These are phyloP conservation scores for Trametes pubescens DNA, from an alignment of 1,284 basidiomycete genomes.

Conservation along the genomic window DNA sequence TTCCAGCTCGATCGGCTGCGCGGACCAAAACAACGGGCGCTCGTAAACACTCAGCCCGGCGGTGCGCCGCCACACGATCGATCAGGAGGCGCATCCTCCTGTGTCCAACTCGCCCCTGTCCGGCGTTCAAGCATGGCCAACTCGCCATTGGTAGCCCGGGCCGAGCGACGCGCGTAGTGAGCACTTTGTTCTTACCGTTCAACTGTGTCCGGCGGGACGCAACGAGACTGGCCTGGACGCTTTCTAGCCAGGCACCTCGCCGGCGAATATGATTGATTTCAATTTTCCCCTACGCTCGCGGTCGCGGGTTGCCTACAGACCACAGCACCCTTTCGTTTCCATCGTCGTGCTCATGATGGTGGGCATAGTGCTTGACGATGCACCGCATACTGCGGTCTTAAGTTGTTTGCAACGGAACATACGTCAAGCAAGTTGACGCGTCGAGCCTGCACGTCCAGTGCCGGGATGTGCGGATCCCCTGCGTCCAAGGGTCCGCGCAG, in stretches of 20 bases:
- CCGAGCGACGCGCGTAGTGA: not conserved
- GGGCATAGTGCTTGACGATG: not conserved
- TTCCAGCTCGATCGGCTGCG: not conserved
- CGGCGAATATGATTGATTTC: constrained; percentile 6
- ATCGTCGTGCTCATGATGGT: not conserved
- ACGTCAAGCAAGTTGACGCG: not conserved
- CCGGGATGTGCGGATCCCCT: constrained; percentile 7
- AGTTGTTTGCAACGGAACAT: not conserved
- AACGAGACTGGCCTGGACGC: not conserved
- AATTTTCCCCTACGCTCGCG: not conserved
- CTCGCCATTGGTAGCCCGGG: not conserved
- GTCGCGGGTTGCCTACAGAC: not conserved
- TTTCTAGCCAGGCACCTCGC: not conserved
- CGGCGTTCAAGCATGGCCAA: not conserved
- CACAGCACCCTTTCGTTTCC: not conserved
- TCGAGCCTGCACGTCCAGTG: not conserved
- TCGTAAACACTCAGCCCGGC: not conserved
- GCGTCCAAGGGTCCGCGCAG: not conserved
- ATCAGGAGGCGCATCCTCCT: not conserved
- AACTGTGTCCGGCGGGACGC: not conserved
- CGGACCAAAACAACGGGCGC: not conserved
- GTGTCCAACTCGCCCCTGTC: not conserved
- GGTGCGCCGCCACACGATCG: not conserved
- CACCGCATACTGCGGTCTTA: not conserved
- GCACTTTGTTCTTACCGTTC: not conserved